These are phyloP conservation scores for Ascodesmis nigricans DNA, from an alignment of 495 filamentous ascomycete genomes.

Conservation along the genomic window DNA sequence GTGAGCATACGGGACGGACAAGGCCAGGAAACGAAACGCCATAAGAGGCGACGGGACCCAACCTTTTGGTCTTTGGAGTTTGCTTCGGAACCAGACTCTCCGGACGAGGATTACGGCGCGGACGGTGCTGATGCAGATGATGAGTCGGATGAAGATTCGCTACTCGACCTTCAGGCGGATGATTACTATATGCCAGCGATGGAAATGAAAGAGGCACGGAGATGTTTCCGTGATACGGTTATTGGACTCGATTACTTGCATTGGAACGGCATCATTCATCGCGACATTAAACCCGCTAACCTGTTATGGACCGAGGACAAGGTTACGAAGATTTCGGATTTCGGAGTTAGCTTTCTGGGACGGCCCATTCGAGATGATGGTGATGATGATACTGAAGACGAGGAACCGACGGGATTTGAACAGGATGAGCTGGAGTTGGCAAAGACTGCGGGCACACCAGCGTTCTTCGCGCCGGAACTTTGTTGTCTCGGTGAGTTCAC, in stretches of 20 bases:
- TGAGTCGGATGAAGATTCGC: background rate
- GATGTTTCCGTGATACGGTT: conserved; percentile 79
- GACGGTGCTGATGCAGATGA: background rate
- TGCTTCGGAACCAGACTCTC: conserved; percentile 11
- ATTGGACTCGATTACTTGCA: conserved; percentile 89
- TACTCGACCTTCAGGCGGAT: conserved; percentile 31
- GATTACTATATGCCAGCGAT: conserved; percentile 78
- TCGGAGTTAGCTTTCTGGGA: conserved; percentile 92
- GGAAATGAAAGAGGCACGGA: conserved; percentile 63
- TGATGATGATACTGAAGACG: conserved; percentile 56
- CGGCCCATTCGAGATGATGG: conserved; percentile 57
- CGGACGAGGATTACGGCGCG: conserved; percentile 1
- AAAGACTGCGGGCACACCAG: conserved; percentile 92
- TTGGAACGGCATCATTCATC: conserved; percentile 89
- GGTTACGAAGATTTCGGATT: conserved; percentile 96
- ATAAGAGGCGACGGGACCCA: conserved; percentile 8
- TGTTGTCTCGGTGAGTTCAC: conserved; percentile 43
- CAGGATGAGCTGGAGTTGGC: conserved; percentile 58
- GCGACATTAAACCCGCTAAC: conserved; percentile 98
- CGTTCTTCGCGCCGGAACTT: conserved; percentile 95
- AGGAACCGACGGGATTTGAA: conserved; percentile 50
- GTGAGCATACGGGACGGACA: conserved; percentile 7
- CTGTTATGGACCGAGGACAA: conserved; percentile 67
- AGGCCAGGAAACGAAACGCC: conserved; percentile 8
- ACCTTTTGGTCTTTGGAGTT: conserved; percentile 22